phyloP scores from a whole-genome alignment of 2,329 filamentous ascomycete species.

The Fusarium verticillioides region DNA sequence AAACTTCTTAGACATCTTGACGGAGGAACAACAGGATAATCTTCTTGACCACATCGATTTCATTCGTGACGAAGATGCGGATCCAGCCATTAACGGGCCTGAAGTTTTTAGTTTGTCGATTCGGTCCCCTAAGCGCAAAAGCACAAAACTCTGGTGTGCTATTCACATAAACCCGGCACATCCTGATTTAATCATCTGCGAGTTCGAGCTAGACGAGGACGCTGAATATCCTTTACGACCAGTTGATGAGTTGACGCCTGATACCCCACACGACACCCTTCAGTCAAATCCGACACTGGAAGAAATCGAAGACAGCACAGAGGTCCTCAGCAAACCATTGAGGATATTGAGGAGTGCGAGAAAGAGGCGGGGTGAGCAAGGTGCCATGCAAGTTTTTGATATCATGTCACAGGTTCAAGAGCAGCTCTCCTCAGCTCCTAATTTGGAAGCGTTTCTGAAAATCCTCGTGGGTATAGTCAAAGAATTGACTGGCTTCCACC shows the following conservation, averaged over 20 bases:
- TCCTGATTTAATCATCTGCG: slow-evolving; percentile 80
- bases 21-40: slow-evolving; percentile 85
- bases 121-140: slow-evolving; percentile 64
- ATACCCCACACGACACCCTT: slow-evolving; percentile 78
- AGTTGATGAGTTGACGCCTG: slow-evolving; percentile 66
- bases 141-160: slow-evolving; percentile 85
- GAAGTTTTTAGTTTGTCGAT: slow-evolving; percentile 87
- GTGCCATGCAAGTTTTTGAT: slow-evolving; percentile 89
- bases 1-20: slow-evolving; percentile 85
- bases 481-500: slow-evolving; percentile 89
- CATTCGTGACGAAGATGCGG: slow-evolving; percentile 82
- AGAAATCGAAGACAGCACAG: slow-evolving; percentile 80
- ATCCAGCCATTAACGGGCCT: slow-evolving; percentile 79
- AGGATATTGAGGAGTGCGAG: slow-evolving; percentile 79
- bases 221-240: slow-evolving; percentile 74
- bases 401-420: slow-evolving; percentile 94
- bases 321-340: slow-evolving; percentile 80
- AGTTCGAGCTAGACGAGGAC: slow-evolving; percentile 89
- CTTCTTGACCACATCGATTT: slow-evolving; percentile 89
- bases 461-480: slow-evolving; percentile 87
- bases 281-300: slow-evolving; percentile 77
- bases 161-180: slow-evolving; percentile 79
- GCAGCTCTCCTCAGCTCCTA: slow-evolving; percentile 78
- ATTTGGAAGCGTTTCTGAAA: slow-evolving; percentile 79
- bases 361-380: slow-evolving; percentile 80